Evolutionary conservation across 257 asterid genomes (phyloP), one percentile per base, ranked within the genome.

Genomic region (Parsonsia alboflavescens): DNA sequence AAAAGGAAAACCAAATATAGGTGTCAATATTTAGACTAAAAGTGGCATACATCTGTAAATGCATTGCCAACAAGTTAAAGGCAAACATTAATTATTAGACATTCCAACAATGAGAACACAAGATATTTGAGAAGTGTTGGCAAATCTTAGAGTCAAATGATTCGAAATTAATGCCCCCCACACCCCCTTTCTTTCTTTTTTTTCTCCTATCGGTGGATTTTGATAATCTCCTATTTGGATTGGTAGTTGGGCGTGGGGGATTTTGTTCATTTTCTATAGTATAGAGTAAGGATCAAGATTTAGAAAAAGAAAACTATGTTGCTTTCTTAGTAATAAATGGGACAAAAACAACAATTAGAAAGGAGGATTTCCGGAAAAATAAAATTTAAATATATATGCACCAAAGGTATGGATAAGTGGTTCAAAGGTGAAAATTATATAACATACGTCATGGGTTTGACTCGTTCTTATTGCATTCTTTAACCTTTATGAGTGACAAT

Each of bases 61-160:
- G 59, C 72, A 61, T 42, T 36, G 56, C 75, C 26, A 76, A 76
- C 45, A 69, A 70, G 28, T 54, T 69, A 58, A 28, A 33, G 59
- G 17, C 61, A 50, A 22, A 70, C 75, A 42, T 69, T 76, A 30
- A 48, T 44, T 44, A 54, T 76, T 76, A 46, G 17, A 69, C 64
- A 58, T 56, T 58, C n/a, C 64, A 57, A 15, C 46, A 63, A 45
- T 59, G 30, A 21, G 58, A 48, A 66, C 11, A 19, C 24, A 24
- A 76, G 24, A 70, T 48, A 76, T 76, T 76, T 48, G 30, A 61
- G 33, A 49, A 57, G 67, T 71, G 67, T 77, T 62, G 58, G 48
- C 56, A 12, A 69, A 0, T 17, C 42, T 48, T 76, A 36, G 26
- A 15, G 44, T 59, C 58, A 36, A 62, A 19, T 50, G 19, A 77